A percentile compares a stretch with the other conserved stretches of the same genome.
Evolutionary conservation across 2,329 filamentous ascomycete genomes (phyloP).

Genomic region (Clarireedia paspali): DNA sequence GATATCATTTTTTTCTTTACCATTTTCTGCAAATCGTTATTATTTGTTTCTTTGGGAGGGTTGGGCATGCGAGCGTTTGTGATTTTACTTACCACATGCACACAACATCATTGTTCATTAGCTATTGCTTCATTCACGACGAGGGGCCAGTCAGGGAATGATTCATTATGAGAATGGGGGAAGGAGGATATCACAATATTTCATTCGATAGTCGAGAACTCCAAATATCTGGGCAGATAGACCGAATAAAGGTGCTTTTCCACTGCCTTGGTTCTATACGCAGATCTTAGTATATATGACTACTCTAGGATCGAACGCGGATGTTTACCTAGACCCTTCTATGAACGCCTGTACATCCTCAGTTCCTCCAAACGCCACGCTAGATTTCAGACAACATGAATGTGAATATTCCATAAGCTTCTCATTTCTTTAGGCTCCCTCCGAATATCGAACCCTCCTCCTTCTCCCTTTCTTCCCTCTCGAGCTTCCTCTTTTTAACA

Average conservation of each 20-base stretch:
- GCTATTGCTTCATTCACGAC: no score
- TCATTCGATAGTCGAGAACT: no score
- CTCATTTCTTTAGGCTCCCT: slow-evolving; percentile 13
- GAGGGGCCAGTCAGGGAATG: no score
- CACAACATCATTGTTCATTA: not conserved
- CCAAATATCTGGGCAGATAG: not conserved
- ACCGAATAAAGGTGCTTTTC: not conserved
- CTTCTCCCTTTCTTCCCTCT: slow-evolving; percentile 31
- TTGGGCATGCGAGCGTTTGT: not conserved
- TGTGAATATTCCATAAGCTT: slow-evolving; percentile 4
- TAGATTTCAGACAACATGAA: slow-evolving; percentile 8
- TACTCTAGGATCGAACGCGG: not conserved
- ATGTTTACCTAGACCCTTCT: not conserved
- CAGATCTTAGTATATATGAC: slow-evolving; percentile 1
- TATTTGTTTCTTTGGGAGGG: not conserved
- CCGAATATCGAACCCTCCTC: slow-evolving; percentile 30
- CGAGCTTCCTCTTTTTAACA: slow-evolving; percentile 35
- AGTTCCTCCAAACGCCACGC: slow-evolving; percentile 17
- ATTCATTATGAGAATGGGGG: no score
- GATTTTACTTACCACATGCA: not conserved
- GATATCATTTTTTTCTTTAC: not conserved
- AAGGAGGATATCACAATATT: no score
- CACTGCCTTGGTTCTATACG: not conserved
- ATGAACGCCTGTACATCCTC: not conserved
- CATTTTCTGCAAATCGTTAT: not conserved